Evolutionary conservation across 805 yeast species (phyloP), one percentile per base, ranked within the genome.

Genomic region (Kazachstania kunashirensis): DNA sequence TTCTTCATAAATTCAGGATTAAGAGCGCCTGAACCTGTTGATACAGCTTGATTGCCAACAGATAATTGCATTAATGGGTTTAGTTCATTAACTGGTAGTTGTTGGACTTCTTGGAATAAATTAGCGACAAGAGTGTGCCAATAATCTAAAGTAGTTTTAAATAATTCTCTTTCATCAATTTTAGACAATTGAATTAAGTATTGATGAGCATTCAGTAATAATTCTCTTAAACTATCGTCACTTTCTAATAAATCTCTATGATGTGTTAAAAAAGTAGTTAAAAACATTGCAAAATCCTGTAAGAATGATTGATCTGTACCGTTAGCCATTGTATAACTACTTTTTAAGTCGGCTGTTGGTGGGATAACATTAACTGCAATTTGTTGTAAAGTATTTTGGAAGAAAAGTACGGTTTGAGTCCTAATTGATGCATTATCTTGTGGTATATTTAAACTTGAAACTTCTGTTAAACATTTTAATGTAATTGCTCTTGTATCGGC

Each of bases 141-240:
- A 63, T 88, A 92, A 58, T 92, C 99, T 46, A 92, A 71, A 52
- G 95, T 84, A 31, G 94, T 88, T 60, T 92, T 92, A 67, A 92
- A 92, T 46, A 92, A 69, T 63, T 92, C 99, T 51, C 98, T 74
- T 63, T 92, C 99, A 44, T 89, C 95, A 49, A 92, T 83, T 57
- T 79, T 76, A 6, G 96, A 86, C 40, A 92, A 69, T 50, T 81
- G 81, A 47, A 92, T 74, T 49, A 92, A 67, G 59, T 86, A 86
- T 53, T 74, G 73, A 55, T 88, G 94, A 2, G 94, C 76, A 37
- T 76, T 73, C 39, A 81, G 56, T 39, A 85, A 65, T 35, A 85
- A 62, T 17, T 75, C 79, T 50, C 73, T 71, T 29, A 68, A 59
- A 37, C 65, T 59, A 27, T 70, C 75, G 45, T 71, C 75, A 18